Evolutionary conservation across 2,329 filamentous ascomycete genomes (phyloP), one percentile per base, ranked within the genome.

Genomic region (Microcyclosporella mali): DNA sequence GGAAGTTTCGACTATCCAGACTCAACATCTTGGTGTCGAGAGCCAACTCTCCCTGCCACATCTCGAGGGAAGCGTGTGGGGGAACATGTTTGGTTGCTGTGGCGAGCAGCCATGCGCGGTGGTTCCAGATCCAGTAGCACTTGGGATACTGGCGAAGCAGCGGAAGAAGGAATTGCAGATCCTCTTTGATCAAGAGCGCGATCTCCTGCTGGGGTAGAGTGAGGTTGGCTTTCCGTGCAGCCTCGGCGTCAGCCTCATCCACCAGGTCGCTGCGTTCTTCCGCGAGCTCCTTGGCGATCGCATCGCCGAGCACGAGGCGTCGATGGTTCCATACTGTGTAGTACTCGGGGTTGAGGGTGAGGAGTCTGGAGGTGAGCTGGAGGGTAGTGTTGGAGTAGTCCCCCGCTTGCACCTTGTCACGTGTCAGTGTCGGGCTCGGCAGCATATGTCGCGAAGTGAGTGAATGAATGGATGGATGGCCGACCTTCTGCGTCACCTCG

Each of bases 121-220:
- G 90, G 56, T 95, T 94, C 92, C 92, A 98, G 59, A 98, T 90
- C 90, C 92, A 97, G 70, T 98, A 98, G 73, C 92, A 97, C 65
- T 98, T 98, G 6, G 92, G 92, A 53, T 81, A 90, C 53, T 88
- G 80, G 51, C 86, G 76, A 37, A 98, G 77, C 15, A 98, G 75
- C 0, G 87, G 86, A 31, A 95, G 78, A 27, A 90, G 82, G 60
- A 95, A 95, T 36, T 71, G 70, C 27, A 98, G 73, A 62, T 98
- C 92, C 42, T 77, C 71, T 35, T 78, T 75, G 48, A 97, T 74
- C 25, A 83, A 61, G 2, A 79, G 68, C 32, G 70, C 63, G 21
- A 69, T 61, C 33, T 62, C 56, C 47, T 65, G 56, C 50, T 66
- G 56, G 31, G 54, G 47, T 17, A 58, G 38, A 40, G 60, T 62